These are phyloP conservation scores for Apiospora sp. DNA, from an alignment of 2,329 filamentous ascomycete species.

Conservation along the genomic window DNA sequence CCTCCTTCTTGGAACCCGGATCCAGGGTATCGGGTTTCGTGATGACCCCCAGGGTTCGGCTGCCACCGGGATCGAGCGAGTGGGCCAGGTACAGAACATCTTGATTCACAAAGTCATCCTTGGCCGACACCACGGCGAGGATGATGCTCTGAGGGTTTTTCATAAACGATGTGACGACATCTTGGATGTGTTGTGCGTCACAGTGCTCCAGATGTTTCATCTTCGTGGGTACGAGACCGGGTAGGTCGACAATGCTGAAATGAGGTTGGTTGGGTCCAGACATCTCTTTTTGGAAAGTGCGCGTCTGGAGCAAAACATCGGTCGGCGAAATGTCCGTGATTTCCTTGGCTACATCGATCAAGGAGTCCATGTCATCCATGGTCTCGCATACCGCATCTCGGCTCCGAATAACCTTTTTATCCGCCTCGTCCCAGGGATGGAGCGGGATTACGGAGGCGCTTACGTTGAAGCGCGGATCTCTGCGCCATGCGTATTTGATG, in stretches of 20 bases:
- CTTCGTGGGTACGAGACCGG: slow-evolving; percentile 49
- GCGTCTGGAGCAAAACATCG: slow-evolving; percentile 48
- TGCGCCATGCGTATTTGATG: not conserved
- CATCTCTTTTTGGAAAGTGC: slow-evolving; percentile 56
- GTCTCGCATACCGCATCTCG: not conserved
- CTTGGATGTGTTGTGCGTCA: slow-evolving; percentile 51
- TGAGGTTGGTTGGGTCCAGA: slow-evolving; percentile 53
- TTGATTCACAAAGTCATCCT: slow-evolving; percentile 64
- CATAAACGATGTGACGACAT: slow-evolving; percentile 63
- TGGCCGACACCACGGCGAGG: slow-evolving; percentile 62
- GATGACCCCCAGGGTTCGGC: slow-evolving; percentile 55
- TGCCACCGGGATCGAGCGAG: slow-evolving; percentile 38
- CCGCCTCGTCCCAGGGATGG: not conserved
- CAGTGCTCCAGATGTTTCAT: too few species aligned
- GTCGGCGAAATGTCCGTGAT: slow-evolving; percentile 30
- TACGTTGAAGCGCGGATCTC: not conserved
- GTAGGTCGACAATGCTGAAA: slow-evolving; percentile 67
- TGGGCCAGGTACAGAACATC: slow-evolving; percentile 58
- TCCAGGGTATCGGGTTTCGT: slow-evolving; percentile 53
- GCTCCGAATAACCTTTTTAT: not conserved
- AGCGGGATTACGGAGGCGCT: not conserved
- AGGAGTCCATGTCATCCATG: not conserved
- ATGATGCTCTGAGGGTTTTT: slow-evolving; percentile 63
- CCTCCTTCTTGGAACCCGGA: slow-evolving; percentile 47
- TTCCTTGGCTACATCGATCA: slow-evolving; percentile 48